Evolutionary conservation across 176 grass and related monocot genomes (phyloP), one percentile per base, ranked within the genome.

Genomic region (Elymus sibiricus): DNA sequence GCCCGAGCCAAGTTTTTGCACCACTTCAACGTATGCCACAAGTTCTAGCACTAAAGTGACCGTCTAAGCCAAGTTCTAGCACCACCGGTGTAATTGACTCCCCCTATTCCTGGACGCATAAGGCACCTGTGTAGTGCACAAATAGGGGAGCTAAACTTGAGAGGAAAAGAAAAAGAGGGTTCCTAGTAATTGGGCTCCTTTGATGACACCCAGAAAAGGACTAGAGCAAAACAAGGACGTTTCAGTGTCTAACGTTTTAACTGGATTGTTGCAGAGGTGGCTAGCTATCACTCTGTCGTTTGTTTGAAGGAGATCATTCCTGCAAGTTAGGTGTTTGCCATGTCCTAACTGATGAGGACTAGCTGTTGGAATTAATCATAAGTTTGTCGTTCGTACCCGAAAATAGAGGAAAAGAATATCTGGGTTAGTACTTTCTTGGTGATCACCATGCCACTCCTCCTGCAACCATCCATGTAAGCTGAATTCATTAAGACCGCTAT

Each of bases 381-480:
- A 72, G 31, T 59, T 29, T 51, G n/a, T 69, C 55, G 16, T 25
- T 65, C 89, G 26, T 89, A 97, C 94, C 94, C 94, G 83, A 94
- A 97, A 68, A 97, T 90, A 55, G 94, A 97, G 64, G 89, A 90
- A 16, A 97, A 29, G 70, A 97, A 94, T 62, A 97, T 89, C 84
- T 97, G 91, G 62, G 88, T 34, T 19, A 97, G 58, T 25, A 92
- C 80, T 86, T 90, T 94, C 76, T 87, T 89, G 24, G 87, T 92
- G 61, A 97, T 75, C 27, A 32, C 66, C 82, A 65, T 81, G 13
- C 87, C 38, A 53, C 87, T 90, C 55, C 84, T 81, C 64, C 91
- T 97, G 89, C 82, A 90, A n/a, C 22, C 29, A 65, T 29, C 14
- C 59, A 76, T 66, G 60, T 84, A 74, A 74, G 37, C 44, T 75